Base-by-base conservation (phyloP, 1,284 basidiomycete genomes). In the Trametes pubescens region DNA sequence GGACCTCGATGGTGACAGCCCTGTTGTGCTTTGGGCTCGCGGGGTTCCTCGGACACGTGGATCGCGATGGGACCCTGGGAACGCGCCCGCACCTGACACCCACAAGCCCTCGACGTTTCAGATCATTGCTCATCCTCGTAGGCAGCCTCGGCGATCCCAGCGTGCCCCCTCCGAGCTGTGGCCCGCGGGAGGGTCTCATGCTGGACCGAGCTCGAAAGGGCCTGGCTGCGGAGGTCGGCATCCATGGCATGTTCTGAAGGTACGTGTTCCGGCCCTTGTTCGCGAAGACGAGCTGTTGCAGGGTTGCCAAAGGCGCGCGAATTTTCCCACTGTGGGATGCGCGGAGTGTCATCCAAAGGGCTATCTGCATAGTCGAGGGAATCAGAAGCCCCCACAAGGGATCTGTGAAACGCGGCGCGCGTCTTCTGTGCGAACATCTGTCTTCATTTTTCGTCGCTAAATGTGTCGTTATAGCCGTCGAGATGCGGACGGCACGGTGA, bases 301-400 rank as follows among this genome's bases (percentile, higher is more conserved):
- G 18, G 29, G 49, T 26, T 52, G 44, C 62, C 46, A 57, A 55
- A 66, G 55, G 58, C 61, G 65, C 67, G 65, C 62, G 62, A 62
- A 65, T 53, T 37, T 59, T 69, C 67, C 59, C 67, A 69, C 67
- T 65, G 67, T 69, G 67, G 53, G 67, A 69, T 26, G 44, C 37
- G 29, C 38, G 38, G 26, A 35, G 35, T 24, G 16, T 55, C 49
- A 46, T 10, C 26, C 43, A 57, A 29, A 56, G 40, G 53, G 49
- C 13, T 66, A 60, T 62, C 67, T 54, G 54, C 47, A 43, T 60
- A 56, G 43, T 40, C 57, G 51, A 63, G 61, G 63, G 63, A 64
- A 63, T 49, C 37, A 58, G 63, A 56, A 63, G 55, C 48, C 65
- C 49, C 51, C 51, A 46, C 51, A 38, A 52, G 52, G 26, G 43